phyloP scores from a whole-genome alignment of 2,329 filamentous ascomycete genomes.

The Pseudonectria foliicola region DNA sequence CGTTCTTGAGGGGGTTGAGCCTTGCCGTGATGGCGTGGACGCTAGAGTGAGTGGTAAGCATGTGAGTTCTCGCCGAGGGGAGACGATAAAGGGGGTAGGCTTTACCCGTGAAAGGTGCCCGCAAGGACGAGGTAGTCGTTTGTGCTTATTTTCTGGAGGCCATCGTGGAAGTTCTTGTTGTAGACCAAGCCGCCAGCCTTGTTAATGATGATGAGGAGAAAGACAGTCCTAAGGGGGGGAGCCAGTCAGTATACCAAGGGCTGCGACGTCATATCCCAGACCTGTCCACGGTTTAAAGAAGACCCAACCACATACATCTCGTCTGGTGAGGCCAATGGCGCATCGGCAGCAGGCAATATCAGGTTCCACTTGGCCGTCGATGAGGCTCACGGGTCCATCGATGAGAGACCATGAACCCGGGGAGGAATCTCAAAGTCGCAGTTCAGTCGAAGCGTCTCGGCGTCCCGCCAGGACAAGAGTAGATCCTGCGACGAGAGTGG shows the following conservation, averaged over 20 bases:
- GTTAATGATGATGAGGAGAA: conserved; percentile 95
- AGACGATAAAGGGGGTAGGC: conserved; percentile 1
- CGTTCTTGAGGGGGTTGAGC: conserved; percentile 46
- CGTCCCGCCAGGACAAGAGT: too few relatives aligned
- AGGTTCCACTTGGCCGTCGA: conserved; percentile 9
- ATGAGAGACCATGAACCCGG: conserved; percentile 12
- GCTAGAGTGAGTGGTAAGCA: conserved; percentile 29
- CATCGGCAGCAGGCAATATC: conserved; percentile 5
- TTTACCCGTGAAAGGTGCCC: conserved; percentile 89
- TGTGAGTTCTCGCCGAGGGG: not conserved
- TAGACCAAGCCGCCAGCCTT: conserved; percentile 96
- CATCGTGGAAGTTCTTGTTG: conserved; percentile 87
- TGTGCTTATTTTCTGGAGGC: conserved; percentile 77
- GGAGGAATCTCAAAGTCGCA: too few relatives aligned
- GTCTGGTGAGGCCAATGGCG: conserved; percentile 2
- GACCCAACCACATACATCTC: conserved; percentile 13
- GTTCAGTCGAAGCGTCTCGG: too few relatives aligned
- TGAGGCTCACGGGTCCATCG: conserved; percentile 17
- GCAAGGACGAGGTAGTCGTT: conserved; percentile 97
- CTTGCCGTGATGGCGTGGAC: conserved; percentile 64
- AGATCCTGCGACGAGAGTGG: too few relatives aligned
- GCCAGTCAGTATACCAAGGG: conserved; percentile 1
- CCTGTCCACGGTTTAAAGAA: not conserved
- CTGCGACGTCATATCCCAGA: too few relatives aligned
- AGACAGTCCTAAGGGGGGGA: conserved; percentile 65